Percentiles rank a stretch among this genome's conserved stretches.
Conservation (phyloP, 2,329 filamentous ascomycete genomes). For the Ophiostoma triangulosporum region DNA sequence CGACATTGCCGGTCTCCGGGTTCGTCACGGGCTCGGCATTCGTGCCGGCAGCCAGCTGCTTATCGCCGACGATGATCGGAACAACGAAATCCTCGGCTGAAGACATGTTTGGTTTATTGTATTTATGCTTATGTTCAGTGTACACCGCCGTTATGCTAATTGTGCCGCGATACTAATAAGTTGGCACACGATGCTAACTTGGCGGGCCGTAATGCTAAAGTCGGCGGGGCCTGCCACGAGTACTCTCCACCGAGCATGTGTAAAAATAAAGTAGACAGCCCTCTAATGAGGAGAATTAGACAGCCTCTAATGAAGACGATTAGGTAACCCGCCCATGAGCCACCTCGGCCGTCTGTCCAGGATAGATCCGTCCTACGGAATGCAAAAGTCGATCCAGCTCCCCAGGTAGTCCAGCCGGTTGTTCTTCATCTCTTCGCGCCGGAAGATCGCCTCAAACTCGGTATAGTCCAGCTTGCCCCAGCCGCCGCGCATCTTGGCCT, state of each 20-base stretch:
- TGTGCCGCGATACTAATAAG: no score
- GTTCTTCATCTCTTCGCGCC: conserved; percentile 46
- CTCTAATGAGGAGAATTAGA: no score
- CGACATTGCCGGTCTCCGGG: conserved; percentile 19
- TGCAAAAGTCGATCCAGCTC: conserved; percentile 79
- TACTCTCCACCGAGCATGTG: no score
- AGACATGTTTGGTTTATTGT: neutral
- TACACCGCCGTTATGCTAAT: no score
- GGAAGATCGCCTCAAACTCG: conserved; percentile 70
- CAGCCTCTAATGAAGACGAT: no score
- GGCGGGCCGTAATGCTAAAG: no score
- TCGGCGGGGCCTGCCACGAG: no score
- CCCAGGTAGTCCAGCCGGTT: conserved; percentile 67
- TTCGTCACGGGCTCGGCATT: conserved; percentile 14
- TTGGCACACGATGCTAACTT: no score
- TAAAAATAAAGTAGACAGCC: no score
- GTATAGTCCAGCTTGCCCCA: conserved; percentile 63
- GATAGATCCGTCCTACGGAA: conserved; percentile 35
- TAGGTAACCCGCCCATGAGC: no score
- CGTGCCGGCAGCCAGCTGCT: neutral
- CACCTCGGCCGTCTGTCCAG: no score
- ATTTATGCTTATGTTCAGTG: no score
- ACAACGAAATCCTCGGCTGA: neutral
- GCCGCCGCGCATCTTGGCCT: conserved; percentile 60
- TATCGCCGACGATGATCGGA: neutral